Conservation (phyloP, 1,284 basidiomycete genomes). For the Ustilago nuda region DNA sequence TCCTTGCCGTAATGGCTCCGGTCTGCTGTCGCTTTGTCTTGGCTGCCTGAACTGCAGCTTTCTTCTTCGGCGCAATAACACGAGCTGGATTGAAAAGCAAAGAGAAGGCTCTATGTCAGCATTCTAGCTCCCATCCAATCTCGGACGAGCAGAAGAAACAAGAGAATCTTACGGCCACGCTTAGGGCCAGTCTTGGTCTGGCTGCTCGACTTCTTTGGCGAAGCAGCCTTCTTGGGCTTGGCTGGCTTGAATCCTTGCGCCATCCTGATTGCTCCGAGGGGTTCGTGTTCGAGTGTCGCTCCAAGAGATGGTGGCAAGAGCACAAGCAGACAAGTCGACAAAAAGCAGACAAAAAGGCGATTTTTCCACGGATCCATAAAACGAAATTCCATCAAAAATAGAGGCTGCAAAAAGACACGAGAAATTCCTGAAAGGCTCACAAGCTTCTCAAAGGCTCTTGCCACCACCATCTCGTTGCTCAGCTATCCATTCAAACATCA, state of each 20-base stretch:
- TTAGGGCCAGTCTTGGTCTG: slow-evolving; percentile 51
- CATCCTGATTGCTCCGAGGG: slow-evolving; percentile 23
- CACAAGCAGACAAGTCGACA: neutral
- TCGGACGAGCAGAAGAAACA: neutral
- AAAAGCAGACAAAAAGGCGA: neutral
- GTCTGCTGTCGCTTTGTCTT: slow-evolving; percentile 53
- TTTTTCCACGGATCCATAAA: slow-evolving; percentile 2
- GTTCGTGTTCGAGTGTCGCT: neutral
- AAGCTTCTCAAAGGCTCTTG: neutral
- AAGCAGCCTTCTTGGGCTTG: slow-evolving; percentile 40
- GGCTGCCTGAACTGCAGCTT: slow-evolving; percentile 40
- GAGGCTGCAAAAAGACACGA: slow-evolving; percentile 12
- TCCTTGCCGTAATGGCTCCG: slow-evolving; percentile 46
- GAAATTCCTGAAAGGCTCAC: neutral
- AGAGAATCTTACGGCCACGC: slow-evolving; percentile 49
- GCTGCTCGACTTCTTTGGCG: slow-evolving; percentile 34
- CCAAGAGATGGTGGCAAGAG: neutral
- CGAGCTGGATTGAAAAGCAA: slow-evolving; percentile 25
- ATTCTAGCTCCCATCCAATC: neutral
- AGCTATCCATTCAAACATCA: neutral
- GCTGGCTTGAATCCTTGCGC: slow-evolving; percentile 60
- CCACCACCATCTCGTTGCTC: neutral
- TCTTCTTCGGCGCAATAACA: slow-evolving; percentile 55
- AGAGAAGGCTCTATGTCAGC: neutral
- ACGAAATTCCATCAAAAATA: slow-evolving; percentile 6